Conservation (phyloP, 2,329 filamentous ascomycete species). For the Zasmidium citrigriseum region DNA sequence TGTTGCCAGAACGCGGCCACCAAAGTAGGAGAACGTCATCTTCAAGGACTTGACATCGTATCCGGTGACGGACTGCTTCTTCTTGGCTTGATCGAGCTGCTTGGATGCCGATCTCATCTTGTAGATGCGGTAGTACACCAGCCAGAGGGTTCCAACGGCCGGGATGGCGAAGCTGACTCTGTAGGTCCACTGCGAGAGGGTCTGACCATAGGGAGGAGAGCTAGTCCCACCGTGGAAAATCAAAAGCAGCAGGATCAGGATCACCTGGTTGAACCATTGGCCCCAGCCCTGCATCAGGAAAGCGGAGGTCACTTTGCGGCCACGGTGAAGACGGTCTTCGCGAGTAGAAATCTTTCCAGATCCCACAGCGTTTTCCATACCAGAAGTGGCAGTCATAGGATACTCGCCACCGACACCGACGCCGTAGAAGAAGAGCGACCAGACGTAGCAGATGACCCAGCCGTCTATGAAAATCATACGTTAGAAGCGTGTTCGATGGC, state of each 20-base stretch:
- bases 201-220: conserved; percentile 72
- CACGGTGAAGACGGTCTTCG: conserved; percentile 91
- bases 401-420: conserved; percentile 80
- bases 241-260: conserved; percentile 82
- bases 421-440: conserved; percentile 90
- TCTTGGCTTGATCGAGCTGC: conserved; percentile 80
- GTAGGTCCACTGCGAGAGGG: conserved; percentile 87
- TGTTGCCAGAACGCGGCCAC: conserved; percentile 81
- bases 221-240: conserved; percentile 83
- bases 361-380: conserved; percentile 77
- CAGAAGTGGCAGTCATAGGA: conserved; percentile 92
- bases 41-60: conserved; percentile 86
- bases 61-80: conserved; percentile 81
- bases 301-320: conserved; percentile 90
- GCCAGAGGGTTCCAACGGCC: conserved; percentile 86
- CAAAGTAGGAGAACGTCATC: conserved; percentile 79
- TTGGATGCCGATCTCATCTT: conserved; percentile 90
- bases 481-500: conserved; percentile 13
- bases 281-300: conserved; percentile 99
- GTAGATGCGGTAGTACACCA: conserved; percentile 92
- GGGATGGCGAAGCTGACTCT: conserved; percentile 90
- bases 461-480: conserved; percentile 56
- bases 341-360: conserved; percentile 84
- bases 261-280: conserved; percentile 88
- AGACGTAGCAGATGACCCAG: conserved; percentile 97